Percentiles rank a stretch among this genome's conserved stretches.
phyloP scores from a whole-genome alignment of 371 early-diverging fungal species.

The Rhizopus delemar region DNA sequence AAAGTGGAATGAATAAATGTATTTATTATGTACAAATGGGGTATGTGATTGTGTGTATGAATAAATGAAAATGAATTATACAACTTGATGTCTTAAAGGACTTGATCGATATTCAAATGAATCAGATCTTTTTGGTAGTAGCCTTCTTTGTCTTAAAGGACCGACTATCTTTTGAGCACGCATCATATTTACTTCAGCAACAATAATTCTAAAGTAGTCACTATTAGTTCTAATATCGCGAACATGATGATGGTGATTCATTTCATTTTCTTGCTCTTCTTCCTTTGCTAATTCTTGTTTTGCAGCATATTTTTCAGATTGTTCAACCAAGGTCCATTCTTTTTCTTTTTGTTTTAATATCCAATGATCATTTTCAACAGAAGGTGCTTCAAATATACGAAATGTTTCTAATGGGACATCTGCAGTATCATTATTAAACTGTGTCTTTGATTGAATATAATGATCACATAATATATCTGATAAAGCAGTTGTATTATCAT shows the following conservation, averaged over 20 bases:
- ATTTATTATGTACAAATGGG: neutral
- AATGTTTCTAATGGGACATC: slow-evolving; percentile 33
- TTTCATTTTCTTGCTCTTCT: slow-evolving; percentile 10
- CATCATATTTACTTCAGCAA: slow-evolving; percentile 63
- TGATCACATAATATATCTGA: slow-evolving; percentile 48
- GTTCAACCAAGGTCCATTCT: slow-evolving; percentile 38
- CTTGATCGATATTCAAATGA: slow-evolving; percentile 34
- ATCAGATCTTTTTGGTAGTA: slow-evolving; percentile 46
- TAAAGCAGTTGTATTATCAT: slow-evolving; percentile 24
- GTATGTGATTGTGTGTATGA: neutral
- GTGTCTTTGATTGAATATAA: slow-evolving; percentile 33
- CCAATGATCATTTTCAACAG: slow-evolving; percentile 24
- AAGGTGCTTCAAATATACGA: slow-evolving; percentile 31
- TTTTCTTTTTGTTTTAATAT: slow-evolving; percentile 18
- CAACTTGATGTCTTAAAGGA: slow-evolving; percentile 15
- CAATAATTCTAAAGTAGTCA: slow-evolving; percentile 61
- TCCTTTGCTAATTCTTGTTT: slow-evolving; percentile 6
- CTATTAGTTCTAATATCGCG: slow-evolving; percentile 56
- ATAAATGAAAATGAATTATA: neutral
- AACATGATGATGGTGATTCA: neutral
- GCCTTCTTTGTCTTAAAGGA: slow-evolving; percentile 56
- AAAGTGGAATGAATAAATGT: neutral
- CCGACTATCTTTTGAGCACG: slow-evolving; percentile 60
- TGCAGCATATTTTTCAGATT: slow-evolving; percentile 5
- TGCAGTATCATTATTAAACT: slow-evolving; percentile 18